phyloP scores from a whole-genome alignment of 1,139 yeast species.

The Saccharomycopsis hybrid region DNA sequence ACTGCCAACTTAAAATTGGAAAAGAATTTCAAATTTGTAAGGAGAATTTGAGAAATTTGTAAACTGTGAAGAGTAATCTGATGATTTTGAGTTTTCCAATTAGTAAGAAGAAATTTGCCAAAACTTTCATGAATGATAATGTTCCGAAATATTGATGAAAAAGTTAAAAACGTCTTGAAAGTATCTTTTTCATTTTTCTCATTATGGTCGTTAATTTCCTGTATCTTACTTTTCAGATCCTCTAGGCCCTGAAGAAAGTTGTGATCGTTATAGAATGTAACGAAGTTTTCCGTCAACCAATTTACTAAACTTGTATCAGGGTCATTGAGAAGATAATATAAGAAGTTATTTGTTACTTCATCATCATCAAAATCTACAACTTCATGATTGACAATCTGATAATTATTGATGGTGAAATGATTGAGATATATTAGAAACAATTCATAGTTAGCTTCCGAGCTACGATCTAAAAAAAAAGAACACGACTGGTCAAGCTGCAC shows the following conservation, averaged over 20 bases:
- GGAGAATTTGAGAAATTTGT: conserved; percentile 8
- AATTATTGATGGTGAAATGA: conserved; percentile 13
- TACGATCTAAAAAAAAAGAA: background rate
- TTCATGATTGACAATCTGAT: conserved; percentile 6
- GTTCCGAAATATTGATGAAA: conserved; percentile 14
- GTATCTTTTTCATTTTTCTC: background rate
- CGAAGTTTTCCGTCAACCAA: background rate
- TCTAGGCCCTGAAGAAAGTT: background rate
- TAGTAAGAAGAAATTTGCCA: conserved; percentile 10
- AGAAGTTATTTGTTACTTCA: conserved; percentile 9
- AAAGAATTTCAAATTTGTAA: conserved; percentile 8
- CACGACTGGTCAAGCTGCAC: background rate
- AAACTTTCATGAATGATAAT: conserved; percentile 19
- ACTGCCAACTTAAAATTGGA: conserved; percentile 42
- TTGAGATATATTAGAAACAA: conserved; percentile 16
- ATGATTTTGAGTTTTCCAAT: background rate
- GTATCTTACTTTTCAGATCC: background rate
- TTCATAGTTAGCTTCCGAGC: background rate
- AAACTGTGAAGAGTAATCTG: too few relatives aligned
- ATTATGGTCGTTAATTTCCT: background rate
- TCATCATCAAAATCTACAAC: background rate
- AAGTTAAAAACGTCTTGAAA: conserved; percentile 2
- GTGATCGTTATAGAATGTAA: conserved; percentile 1
- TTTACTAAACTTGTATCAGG: background rate
- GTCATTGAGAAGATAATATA: conserved; percentile 6